Evolutionary conservation across 208 protist genomes (phyloP).

Genomic region (Leishmania aethiopica): DNA sequence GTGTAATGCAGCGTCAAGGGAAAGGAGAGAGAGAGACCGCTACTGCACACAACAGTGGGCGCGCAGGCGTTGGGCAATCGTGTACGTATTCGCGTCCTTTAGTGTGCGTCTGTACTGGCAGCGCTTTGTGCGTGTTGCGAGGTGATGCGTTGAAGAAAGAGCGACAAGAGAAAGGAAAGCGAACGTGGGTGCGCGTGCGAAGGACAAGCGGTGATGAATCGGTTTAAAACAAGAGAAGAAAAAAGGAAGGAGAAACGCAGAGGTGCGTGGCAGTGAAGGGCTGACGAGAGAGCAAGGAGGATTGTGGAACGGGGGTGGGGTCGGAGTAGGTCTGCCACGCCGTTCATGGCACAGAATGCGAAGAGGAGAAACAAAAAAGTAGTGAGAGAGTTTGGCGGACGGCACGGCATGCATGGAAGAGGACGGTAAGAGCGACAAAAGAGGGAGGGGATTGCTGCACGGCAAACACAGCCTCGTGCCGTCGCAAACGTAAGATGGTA

Average conservation of each 20-base stretch:
- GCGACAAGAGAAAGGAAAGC: slow-evolving; percentile 7
- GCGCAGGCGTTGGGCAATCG: neutral
- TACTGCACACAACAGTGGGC: neutral
- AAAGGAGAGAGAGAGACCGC: neutral
- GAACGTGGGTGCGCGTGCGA: neutral
- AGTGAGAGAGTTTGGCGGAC: neutral
- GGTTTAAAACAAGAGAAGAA: neutral
- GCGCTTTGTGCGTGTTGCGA: neutral
- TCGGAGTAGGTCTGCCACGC: neutral
- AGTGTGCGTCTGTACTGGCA: neutral
- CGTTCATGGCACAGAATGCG: neutral
- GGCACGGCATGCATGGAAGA: neutral
- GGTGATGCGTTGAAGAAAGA: neutral
- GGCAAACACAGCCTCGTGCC: neutral
- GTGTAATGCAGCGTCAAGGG: neutral
- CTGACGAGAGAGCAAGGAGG: neutral
- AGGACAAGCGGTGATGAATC: neutral
- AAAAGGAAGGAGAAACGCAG: neutral
- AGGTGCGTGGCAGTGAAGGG: neutral
- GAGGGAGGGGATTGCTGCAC: neutral
- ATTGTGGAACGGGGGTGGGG: neutral
- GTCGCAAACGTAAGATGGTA: neutral
- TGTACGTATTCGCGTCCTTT: neutral
- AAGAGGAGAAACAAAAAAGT: neutral
- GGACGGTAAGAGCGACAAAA: neutral